phyloP scores from a whole-genome alignment of 768 basidiomycete species.

The Hericium rajendrae region DNA sequence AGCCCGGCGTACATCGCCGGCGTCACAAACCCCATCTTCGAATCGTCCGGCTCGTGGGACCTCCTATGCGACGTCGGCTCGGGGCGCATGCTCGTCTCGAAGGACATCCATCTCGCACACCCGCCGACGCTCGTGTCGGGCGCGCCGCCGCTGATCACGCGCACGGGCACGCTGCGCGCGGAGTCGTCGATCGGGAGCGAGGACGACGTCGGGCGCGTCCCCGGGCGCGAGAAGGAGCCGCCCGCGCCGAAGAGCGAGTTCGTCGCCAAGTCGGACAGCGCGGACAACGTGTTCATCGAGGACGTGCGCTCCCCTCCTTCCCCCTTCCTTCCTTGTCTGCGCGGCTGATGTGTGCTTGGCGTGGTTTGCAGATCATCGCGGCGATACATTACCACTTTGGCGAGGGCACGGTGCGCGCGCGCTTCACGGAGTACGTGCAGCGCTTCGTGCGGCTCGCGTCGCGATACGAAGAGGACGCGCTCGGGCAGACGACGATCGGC shows the following conservation, averaged over 20 bases:
- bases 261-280: slow-evolving; percentile 44
- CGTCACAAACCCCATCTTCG: slow-evolving; percentile 95
- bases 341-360: background rate
- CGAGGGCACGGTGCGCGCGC: slow-evolving; percentile 76
- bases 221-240: slow-evolving; percentile 34
- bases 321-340: background rate
- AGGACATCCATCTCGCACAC: slow-evolving; percentile 58
- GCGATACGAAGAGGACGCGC: slow-evolving; percentile 78
- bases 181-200: slow-evolving; percentile 57
- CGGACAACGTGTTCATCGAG: slow-evolving; percentile 86
- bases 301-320: slow-evolving; percentile 44
- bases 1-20: slow-evolving; percentile 94
- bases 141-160: slow-evolving; percentile 35
- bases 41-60: slow-evolving; percentile 83
- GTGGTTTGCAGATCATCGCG: slow-evolving; percentile 50
- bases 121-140: slow-evolving; percentile 23
- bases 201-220: slow-evolving; percentile 55
- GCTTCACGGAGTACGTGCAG: slow-evolving; percentile 81
- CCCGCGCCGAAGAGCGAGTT: slow-evolving; percentile 40
- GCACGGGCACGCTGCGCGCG: slow-evolving; percentile 54
- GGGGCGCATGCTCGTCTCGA: slow-evolving; percentile 79
- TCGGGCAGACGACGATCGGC: slow-evolving; percentile 67
- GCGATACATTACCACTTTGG: slow-evolving; percentile 91
- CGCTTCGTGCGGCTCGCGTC: slow-evolving; percentile 87
- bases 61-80: slow-evolving; percentile 85